Evolutionary conservation across 768 basidiomycete species (phyloP), one percentile per base, ranked within the genome.

Genomic region (Tricholoma flavovirens): DNA sequence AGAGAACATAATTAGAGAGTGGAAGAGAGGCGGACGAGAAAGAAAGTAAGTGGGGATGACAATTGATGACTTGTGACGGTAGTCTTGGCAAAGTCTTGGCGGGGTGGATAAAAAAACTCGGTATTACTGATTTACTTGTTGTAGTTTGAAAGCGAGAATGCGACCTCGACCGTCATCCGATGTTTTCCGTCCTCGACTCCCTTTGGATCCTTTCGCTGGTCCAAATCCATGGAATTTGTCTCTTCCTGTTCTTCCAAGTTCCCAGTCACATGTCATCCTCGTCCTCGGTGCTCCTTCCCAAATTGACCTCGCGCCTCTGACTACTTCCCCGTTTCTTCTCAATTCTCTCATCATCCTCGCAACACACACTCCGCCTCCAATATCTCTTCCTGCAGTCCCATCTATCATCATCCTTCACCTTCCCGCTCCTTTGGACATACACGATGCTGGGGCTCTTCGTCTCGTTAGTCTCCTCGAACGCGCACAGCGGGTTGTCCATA

Each of bases 381-480:
- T 71, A 5, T 59, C 69, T 0, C 58, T 70, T 21, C 64, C 66
- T 22, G 61, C 14, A 36, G 45, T 30, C 22, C 58, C n/a, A 50
- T 59, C 12, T 55, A 53, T 70, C 53, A 62, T 72, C 55, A 63
- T 77, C 53, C 67, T 77, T 5, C 72, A 66, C 42, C 71, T 77
- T 14, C 45, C 63, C 22, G 56, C 63, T 0, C 73, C 73, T 1
- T 68, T 75, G 36, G 67, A 60, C 17, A 65, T 70, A 2, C 68
- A 73, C 32, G 72, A 74, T 40, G 64, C 67, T 2, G 70, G 71
- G 36, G 78, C 76, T 1, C 67, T 78, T 10, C 66, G 71, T 4
- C 71, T 80, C 50, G 73, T 74, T n/a, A 55, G 59, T 42, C 60
- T 78, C 11, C 66, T 78, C 15, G 73, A 78, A 43, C 69, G 73